Base-by-base conservation (phyloP, 2,329 filamentous ascomycete genomes). In the Fusarium sulawesiense region DNA sequence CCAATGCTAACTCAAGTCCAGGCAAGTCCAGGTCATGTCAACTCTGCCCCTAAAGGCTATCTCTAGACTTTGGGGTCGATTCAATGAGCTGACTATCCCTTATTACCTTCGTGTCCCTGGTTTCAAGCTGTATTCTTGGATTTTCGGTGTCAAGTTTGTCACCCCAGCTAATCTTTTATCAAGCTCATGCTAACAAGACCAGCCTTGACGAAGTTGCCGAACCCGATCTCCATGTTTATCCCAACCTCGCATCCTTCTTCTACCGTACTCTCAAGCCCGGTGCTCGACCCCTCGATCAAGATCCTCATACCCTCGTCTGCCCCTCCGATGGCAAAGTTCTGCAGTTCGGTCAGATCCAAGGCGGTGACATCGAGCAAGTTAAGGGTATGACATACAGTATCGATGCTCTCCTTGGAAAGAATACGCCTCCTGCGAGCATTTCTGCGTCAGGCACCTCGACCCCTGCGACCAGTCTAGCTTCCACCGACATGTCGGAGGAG, bases 301-400 rank as follows among this genome's bases (percentile, higher is more conserved):
- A 95, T 72, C 87, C 88, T 2, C 91, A 92, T 76, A 92, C 93
- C 12, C 83, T 99, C 7, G 83, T 98, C 10, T 96, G 93, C 1
- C 97, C 96, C 2, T 89, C 96, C 7, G 96, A 99, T 79, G 96
- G 96, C 48, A 92, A 92, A 69, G 87, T 99, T 47, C 87, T 99
- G 27, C 95, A 98, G 75, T 98, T 94, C 74, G 96, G 96, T 13
- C 90, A 90, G 73, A 98, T 99, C 60, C 92, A 97, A 76, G 90
- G 94, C 75, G 94, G 95, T 49, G 93, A 98, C 76, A 97, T 99
- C 45, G 96, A 99, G 80, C 96, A 99, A 82, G 95, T 99, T 70
- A 99, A 99, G 82, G 96, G 96, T 64, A 96, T 99, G 86, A 99
- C 96, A 1, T 99, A 99, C 81, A 97, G 91, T 72, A 88, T 99